Percentiles rank a stretch among this genome's conserved stretches.
Conservation (phyloP, 345 rosid species). For the Turnera subulata region DNA sequence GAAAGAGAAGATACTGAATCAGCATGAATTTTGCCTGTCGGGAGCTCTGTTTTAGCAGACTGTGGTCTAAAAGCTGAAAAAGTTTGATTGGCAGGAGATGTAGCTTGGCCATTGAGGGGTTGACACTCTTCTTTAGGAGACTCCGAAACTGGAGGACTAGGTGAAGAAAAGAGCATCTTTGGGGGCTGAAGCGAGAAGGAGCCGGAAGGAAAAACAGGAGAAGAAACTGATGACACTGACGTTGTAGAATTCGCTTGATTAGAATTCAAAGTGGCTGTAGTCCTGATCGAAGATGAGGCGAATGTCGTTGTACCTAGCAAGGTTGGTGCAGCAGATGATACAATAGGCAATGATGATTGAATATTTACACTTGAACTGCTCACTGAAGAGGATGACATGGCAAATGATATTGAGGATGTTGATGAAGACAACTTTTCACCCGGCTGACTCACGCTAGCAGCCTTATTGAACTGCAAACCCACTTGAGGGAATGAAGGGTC, state of each 20-base stretch:
- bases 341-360: constrained; percentile 1
- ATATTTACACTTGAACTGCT: constrained; percentile 13
- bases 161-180: constrained; percentile 19
- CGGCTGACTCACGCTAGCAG: constrained; percentile 33
- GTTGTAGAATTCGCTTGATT: constrained; percentile 24
- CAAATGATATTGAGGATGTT: constrained; percentile 28
- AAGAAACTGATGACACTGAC: constrained; percentile 23
- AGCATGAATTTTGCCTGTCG: not conserved
- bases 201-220: constrained; percentile 29
- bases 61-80: constrained; percentile 1
- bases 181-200: constrained; percentile 31
- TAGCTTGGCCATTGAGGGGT: not conserved
- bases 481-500: constrained; percentile 31
- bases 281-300: constrained; percentile 29
- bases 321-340: constrained; percentile 7
- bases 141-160: constrained; percentile 8
- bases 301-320: constrained; percentile 16
- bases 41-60: constrained; percentile 9
- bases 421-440: constrained; percentile 31
- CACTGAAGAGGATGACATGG: constrained; percentile 39
- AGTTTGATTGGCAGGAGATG: constrained; percentile 24
- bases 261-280: constrained; percentile 25
- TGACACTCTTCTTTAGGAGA: constrained; percentile 7
- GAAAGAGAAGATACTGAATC: not conserved
- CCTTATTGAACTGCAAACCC: constrained; percentile 29